phyloP scores from a whole-genome alignment of 1,284 basidiomycete genomes.

The Cryptococcus sp. region DNA sequence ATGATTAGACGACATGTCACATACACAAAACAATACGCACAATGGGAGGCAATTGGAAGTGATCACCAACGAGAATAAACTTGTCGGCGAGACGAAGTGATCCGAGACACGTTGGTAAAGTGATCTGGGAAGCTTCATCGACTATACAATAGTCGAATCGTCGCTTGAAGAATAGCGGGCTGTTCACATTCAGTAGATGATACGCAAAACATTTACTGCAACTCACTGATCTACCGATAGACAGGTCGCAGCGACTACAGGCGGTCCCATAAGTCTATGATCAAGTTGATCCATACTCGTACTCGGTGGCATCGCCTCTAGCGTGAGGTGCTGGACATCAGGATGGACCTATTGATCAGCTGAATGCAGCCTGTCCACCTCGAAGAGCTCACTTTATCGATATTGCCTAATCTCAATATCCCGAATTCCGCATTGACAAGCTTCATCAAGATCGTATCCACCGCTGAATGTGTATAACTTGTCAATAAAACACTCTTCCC shows the following conservation, averaged over 20 bases:
- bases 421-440: slow-evolving; percentile 62
- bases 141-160: slow-evolving; percentile 96
- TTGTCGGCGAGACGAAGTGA: slow-evolving; percentile 83
- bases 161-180: slow-evolving; percentile 75
- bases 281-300: slow-evolving; percentile 72
- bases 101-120: slow-evolving; percentile 88
- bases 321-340: slow-evolving; percentile 65
- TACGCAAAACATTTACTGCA: background rate
- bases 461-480: slow-evolving; percentile 95
- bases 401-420: slow-evolving; percentile 81
- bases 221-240: slow-evolving; percentile 86
- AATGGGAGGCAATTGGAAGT: slow-evolving; percentile 91
- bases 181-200: slow-evolving; percentile 38
- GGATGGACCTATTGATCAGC: slow-evolving; percentile 60
- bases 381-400: slow-evolving; percentile 67
- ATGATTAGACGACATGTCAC: background rate
- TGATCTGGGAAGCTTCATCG: slow-evolving; percentile 97
- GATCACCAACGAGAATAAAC: slow-evolving; percentile 94
- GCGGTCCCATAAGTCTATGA: slow-evolving; percentile 72
- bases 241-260: slow-evolving; percentile 93
- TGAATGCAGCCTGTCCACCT: background rate
- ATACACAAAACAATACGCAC: slow-evolving; percentile 50
- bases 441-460: slow-evolving; percentile 90
- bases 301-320: slow-evolving; percentile 56
- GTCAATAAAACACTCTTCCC: slow-evolving; percentile 86